Conservation (phyloP, 805 yeast species). For the Lipomyces mesembrius region DNA sequence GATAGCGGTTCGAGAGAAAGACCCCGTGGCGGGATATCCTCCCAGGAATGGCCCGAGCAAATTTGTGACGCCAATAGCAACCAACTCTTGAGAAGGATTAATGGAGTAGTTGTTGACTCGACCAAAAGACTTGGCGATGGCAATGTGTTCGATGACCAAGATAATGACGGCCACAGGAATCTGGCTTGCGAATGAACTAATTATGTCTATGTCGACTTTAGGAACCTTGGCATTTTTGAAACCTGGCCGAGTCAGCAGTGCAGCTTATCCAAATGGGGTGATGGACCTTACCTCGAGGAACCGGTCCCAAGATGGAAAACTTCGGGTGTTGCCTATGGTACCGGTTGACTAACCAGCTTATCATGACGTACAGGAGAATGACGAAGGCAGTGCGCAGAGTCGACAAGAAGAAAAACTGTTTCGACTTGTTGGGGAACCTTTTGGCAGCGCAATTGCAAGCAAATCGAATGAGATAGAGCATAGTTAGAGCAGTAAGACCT, state of each 20-base stretch:
- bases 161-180: neutral
- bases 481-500: neutral
- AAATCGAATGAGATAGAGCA: slow-evolving; percentile 1
- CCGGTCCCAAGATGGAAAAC: neutral
- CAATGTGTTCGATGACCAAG: neutral
- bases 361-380: slow-evolving; percentile 2
- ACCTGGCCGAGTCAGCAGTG: neutral
- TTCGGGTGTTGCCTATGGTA: neutral
- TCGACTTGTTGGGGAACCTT: neutral
- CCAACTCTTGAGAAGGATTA: neutral
- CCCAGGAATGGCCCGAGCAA: neutral
- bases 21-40: neutral
- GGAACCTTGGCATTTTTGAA: neutral
- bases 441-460: neutral
- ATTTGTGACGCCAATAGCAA: neutral
- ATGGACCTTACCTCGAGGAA: neutral
- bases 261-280: neutral
- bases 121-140: neutral
- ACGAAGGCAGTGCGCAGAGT: slow-evolving; percentile 1
- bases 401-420: neutral
- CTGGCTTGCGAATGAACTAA: neutral
- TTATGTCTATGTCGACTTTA: neutral
- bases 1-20: neutral
- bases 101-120: neutral
- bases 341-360: neutral